Evolutionary conservation across 352 stramenopile species (phyloP).

Genomic region (Pythium aquatile): DNA sequence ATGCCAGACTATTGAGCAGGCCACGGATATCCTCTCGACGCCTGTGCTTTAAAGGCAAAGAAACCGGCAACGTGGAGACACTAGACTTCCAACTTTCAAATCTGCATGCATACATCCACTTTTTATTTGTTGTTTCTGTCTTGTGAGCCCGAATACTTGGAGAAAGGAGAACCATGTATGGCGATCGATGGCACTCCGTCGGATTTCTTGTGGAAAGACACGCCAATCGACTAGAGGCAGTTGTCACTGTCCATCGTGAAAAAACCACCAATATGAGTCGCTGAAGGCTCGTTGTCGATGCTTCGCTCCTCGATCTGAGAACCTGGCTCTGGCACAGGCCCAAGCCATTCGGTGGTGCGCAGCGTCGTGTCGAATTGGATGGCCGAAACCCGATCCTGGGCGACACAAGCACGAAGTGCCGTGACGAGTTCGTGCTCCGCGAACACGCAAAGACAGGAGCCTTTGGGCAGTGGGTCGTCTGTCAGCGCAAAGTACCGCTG

Average conservation of each 20-base stretch:
- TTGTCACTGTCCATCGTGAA: not conserved
- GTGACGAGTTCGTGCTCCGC: not conserved
- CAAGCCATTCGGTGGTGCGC: constrained; percentile 11
- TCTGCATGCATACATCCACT: not conserved
- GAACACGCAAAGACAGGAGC: not conserved
- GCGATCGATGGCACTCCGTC: no score
- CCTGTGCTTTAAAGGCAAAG: constrained; percentile 33
- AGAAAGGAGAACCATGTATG: no score
- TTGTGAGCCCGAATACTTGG: no score
- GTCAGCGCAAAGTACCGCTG: not conserved
- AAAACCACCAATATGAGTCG: constrained; percentile 1
- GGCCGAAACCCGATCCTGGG: not conserved
- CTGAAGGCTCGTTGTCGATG: not conserved
- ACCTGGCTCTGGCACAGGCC: not conserved
- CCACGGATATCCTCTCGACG: constrained; percentile 67
- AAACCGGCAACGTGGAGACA: no score
- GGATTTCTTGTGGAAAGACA: no score
- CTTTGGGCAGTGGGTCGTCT: not conserved
- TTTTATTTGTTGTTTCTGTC: no score
- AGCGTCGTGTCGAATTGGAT: constrained; percentile 6
- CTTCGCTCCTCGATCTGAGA: not conserved
- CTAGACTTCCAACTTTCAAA: no score
- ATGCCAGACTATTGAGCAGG: constrained; percentile 78
- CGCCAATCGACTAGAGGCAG: no score
- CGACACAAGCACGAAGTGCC: not conserved